phyloP scores from a whole-genome alignment of 2,329 filamentous ascomycete species.

The Cladosporium oxysporum region DNA sequence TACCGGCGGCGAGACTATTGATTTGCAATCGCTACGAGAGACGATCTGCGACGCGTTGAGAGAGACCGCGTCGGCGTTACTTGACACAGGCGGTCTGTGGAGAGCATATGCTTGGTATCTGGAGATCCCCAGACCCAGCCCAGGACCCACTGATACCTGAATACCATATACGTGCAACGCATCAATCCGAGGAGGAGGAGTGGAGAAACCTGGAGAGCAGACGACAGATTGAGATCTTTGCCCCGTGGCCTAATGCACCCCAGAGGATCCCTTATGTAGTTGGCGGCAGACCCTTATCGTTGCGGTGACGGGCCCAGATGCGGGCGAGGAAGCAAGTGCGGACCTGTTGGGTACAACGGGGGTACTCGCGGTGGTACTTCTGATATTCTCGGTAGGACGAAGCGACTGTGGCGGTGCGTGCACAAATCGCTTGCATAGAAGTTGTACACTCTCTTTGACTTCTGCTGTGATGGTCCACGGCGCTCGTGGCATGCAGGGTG shows the following conservation, averaged over 20 bases:
- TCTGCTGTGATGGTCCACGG: background rate
- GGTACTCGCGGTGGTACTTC: conserved; percentile 29
- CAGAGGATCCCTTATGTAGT: conserved; percentile 17
- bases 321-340: conserved; percentile 21
- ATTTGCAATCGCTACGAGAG: background rate
- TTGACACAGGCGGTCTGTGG: conserved; percentile 9
- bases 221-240: conserved; percentile 4
- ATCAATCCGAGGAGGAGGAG: background rate
- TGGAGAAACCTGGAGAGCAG: conserved; percentile 19
- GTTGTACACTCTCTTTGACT: background rate
- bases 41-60: conserved; percentile 14
- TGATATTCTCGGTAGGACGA: conserved; percentile 10
- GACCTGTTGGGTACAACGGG: conserved; percentile 25
- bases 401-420: conserved; percentile 18
- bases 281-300: conserved; percentile 17
- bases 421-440: conserved; percentile 7
- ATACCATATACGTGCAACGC: conserved; percentile 7
- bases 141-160: conserved; percentile 10
- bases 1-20: background rate
- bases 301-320: conserved; percentile 18
- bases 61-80: conserved; percentile 14
- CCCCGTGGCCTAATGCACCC: conserved; percentile 17
- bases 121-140: conserved; percentile 18
- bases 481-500: conserved; percentile 5
- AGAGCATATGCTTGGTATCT: conserved; percentile 6